phyloP scores from a whole-genome alignment of 352 stramenopile species.

The Pythium apleroticum region DNA sequence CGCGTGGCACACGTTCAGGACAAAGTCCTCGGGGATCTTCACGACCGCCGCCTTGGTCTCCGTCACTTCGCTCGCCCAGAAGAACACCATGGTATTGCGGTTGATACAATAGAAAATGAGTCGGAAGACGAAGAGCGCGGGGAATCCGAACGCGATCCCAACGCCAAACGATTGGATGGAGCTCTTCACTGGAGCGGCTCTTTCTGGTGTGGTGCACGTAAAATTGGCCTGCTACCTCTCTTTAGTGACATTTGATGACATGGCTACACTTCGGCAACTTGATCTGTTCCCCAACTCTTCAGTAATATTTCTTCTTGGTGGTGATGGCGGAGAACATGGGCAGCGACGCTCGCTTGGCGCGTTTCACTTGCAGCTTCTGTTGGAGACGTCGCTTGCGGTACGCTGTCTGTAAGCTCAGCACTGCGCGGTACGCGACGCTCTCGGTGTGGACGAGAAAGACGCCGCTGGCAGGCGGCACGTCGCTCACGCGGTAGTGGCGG shows the following conservation, averaged over 20 bases:
- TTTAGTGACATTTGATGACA: neutral
- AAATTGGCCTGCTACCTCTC: neutral
- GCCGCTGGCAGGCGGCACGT: slow-evolving; percentile 38
- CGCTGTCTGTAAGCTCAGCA: slow-evolving; percentile 55
- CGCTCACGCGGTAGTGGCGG: slow-evolving; percentile 44
- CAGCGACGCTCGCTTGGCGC: slow-evolving; percentile 51
- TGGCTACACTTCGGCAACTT: slow-evolving; percentile 18
- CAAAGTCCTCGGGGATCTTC: slow-evolving; percentile 37
- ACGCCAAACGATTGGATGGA: slow-evolving; percentile 19
- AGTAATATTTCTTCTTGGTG: slow-evolving; percentile 30
- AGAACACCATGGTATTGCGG: slow-evolving; percentile 29
- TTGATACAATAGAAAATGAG: slow-evolving; percentile 11
- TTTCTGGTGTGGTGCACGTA: slow-evolving; percentile 16
- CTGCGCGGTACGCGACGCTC: slow-evolving; percentile 51
- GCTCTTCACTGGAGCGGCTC: slow-evolving; percentile 1
- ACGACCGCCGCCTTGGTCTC: slow-evolving; percentile 40
- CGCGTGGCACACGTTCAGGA: slow-evolving; percentile 42
- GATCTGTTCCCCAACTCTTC: neutral
- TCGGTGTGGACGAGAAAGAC: slow-evolving; percentile 50
- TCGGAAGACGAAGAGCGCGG: neutral
- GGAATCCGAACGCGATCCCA: neutral
- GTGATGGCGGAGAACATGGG: slow-evolving; percentile 49
- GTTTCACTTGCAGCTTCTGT: slow-evolving; percentile 43
- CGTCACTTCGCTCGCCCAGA: slow-evolving; percentile 40
- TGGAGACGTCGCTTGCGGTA: slow-evolving; percentile 53